Conservation (phyloP, 1,284 basidiomycete genomes). For the Coniophora puteana region DNA sequence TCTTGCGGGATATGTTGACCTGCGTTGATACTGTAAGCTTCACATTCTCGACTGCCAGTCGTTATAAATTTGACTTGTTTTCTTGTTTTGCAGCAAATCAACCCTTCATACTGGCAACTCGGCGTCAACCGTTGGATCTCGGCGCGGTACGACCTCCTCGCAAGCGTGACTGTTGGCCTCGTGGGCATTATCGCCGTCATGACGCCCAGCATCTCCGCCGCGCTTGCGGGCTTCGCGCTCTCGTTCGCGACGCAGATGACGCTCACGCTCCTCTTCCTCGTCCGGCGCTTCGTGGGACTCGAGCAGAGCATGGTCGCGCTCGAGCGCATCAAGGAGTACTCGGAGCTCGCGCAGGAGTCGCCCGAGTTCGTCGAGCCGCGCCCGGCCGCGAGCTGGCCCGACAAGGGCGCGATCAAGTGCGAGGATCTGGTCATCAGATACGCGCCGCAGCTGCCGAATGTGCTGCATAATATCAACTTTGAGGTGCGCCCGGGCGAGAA, state of each 20-base stretch:
- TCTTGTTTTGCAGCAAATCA: slow-evolving; percentile 52
- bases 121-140: slow-evolving; percentile 79
- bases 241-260: slow-evolving; percentile 79
- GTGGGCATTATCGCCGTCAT: slow-evolving; percentile 70
- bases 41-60: not conserved
- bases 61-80: slow-evolving; percentile 2
- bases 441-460: slow-evolving; percentile 85
- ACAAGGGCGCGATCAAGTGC: slow-evolving; percentile 71
- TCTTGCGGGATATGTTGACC: slow-evolving; percentile 82
- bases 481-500: slow-evolving; percentile 74
- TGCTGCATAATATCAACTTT: slow-evolving; percentile 83
- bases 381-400: slow-evolving; percentile 83
- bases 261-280: slow-evolving; percentile 58
- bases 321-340: slow-evolving; percentile 90
- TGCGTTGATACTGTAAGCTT: slow-evolving; percentile 74
- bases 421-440: slow-evolving; percentile 85
- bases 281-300: slow-evolving; percentile 75
- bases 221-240: slow-evolving; percentile 81
- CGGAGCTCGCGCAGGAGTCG: slow-evolving; percentile 73
- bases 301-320: slow-evolving; percentile 93
- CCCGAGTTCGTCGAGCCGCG: slow-evolving; percentile 83
- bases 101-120: slow-evolving; percentile 71
- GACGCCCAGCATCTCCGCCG: slow-evolving; percentile 69
- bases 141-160: slow-evolving; percentile 80
- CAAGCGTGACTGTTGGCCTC: slow-evolving; percentile 66